These are phyloP conservation scores for Syzygium syzygioides DNA, from an alignment of 441 rosid genomes.

Conservation along the genomic window DNA sequence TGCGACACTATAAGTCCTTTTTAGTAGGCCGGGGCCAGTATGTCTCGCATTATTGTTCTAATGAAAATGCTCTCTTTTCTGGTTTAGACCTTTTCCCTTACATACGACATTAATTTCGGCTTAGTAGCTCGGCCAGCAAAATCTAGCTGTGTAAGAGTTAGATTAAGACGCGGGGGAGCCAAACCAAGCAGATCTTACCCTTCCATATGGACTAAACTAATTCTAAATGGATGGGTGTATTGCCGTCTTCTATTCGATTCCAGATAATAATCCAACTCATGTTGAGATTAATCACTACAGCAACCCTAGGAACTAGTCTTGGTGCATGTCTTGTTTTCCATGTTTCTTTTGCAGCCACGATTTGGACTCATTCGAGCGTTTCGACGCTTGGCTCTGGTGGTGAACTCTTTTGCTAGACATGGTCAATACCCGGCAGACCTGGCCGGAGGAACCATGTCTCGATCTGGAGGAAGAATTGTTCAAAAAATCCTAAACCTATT, in stretches of 20 bases:
- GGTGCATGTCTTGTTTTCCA: not conserved
- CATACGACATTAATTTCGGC: not conserved
- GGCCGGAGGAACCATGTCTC: not conserved
- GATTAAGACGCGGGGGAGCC: not conserved
- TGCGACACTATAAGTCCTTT: not conserved
- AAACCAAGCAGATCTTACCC: too few relatives aligned
- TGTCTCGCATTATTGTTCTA: not conserved
- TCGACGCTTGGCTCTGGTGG: not conserved
- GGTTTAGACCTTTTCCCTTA: not conserved
- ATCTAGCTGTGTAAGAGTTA: not conserved
- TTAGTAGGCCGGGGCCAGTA: not conserved
- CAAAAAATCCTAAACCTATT: too few relatives aligned
- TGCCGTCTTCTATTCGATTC: not conserved
- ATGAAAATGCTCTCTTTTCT: not conserved
- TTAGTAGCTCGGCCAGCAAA: not conserved
- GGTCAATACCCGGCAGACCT: fast-evolving
- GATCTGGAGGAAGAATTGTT: too few relatives aligned
- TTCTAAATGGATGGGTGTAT: not conserved
- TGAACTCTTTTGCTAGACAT: not conserved
- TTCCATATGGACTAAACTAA: too few relatives aligned
- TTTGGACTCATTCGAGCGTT: not conserved
- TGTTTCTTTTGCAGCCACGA: not conserved
- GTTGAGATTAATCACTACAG: not conserved
- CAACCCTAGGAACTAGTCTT: not conserved
- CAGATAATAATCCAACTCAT: not conserved